phyloP scores from a whole-genome alignment of 1,284 basidiomycete genomes.

The Microbotryum scabiosae region DNA sequence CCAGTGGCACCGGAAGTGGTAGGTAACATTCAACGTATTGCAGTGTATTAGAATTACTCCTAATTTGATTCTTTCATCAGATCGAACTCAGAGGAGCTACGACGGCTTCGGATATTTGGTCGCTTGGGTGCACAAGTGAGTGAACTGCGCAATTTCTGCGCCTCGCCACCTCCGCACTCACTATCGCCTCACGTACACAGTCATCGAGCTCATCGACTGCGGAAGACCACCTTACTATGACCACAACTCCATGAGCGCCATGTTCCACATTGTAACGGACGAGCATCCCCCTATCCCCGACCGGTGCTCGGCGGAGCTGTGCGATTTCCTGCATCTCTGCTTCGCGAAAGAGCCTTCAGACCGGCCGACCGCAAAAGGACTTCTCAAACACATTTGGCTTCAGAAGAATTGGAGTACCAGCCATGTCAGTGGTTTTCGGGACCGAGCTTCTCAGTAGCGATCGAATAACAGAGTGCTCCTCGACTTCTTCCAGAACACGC shows the following conservation, averaged over 20 bases:
- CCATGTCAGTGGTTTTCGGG: constrained; percentile 52
- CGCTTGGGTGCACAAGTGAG: constrained; percentile 68
- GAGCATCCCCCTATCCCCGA: constrained; percentile 75
- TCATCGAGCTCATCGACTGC: constrained; percentile 76
- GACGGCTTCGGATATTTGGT: constrained; percentile 67
- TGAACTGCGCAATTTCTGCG: too few species aligned
- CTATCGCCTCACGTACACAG: too few species aligned
- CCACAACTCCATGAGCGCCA: constrained; percentile 43
- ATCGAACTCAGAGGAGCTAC: constrained; percentile 62
- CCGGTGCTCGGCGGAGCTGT: constrained; percentile 60
- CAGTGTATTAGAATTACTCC: too few species aligned
- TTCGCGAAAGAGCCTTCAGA: constrained; percentile 76
- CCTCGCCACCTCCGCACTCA: too few species aligned
- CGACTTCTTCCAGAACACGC: constrained; percentile 67
- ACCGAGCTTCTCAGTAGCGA: constrained; percentile 43
- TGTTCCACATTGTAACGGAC: constrained; percentile 94
- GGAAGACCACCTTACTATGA: constrained; percentile 86
- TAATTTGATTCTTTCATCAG: background rate
- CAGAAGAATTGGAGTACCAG: constrained; percentile 65
- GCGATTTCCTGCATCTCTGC: constrained; percentile 70
- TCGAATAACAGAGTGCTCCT: constrained; percentile 75
- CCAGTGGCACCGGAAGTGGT: constrained; percentile 75
- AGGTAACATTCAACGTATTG: background rate
- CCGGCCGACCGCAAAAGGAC: constrained; percentile 68
- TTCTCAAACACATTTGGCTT: constrained; percentile 87